Conservation (phyloP, 495 filamentous ascomycete species). For the Bryoglossum gracile region DNA sequence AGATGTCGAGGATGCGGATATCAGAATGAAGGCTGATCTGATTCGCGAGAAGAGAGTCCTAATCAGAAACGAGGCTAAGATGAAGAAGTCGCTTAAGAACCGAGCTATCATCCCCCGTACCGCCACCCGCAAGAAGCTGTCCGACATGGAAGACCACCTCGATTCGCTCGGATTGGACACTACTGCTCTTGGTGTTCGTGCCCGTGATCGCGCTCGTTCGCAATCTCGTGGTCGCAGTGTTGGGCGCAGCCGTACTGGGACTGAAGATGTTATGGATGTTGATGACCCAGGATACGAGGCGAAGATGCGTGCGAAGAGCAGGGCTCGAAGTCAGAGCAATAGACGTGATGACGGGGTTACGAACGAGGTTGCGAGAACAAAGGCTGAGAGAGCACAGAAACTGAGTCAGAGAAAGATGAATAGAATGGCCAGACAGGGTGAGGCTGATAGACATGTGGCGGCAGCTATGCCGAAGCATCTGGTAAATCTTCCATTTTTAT, state of each 20-base stretch:
- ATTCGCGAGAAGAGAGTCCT: constrained; percentile 87
- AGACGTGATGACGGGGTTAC: constrained; percentile 74
- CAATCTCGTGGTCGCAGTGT: constrained; percentile 59
- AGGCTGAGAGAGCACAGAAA: constrained; percentile 80
- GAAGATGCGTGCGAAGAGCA: constrained; percentile 66
- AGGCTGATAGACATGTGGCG: constrained; percentile 88
- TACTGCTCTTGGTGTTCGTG: constrained; percentile 61
- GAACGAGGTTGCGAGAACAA: constrained; percentile 51
- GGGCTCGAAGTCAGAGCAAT: constrained; percentile 76
- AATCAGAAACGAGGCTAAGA: constrained; percentile 84
- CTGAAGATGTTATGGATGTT: constrained; percentile 73
- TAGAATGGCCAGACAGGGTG: constrained; percentile 89
- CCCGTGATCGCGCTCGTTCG: constrained; percentile 61
- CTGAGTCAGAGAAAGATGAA: constrained; percentile 97
- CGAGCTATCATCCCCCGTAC: constrained; percentile 82
- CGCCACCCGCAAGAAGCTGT: constrained; percentile 64
- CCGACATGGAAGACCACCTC: constrained; percentile 76
- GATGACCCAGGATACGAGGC: constrained; percentile 55
- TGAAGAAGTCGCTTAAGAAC: constrained; percentile 94
- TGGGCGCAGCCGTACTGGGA: constrained; percentile 39
- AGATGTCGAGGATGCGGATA: constrained; percentile 79
- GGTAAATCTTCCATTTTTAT: constrained; percentile 46
- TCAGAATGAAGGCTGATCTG: constrained; percentile 82
- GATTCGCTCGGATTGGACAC: constrained; percentile 81
- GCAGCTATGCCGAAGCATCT: constrained; percentile 83